Evolutionary conservation across 2,329 filamentous ascomycete genomes (phyloP).

Genomic region (Metarhizium humberi): DNA sequence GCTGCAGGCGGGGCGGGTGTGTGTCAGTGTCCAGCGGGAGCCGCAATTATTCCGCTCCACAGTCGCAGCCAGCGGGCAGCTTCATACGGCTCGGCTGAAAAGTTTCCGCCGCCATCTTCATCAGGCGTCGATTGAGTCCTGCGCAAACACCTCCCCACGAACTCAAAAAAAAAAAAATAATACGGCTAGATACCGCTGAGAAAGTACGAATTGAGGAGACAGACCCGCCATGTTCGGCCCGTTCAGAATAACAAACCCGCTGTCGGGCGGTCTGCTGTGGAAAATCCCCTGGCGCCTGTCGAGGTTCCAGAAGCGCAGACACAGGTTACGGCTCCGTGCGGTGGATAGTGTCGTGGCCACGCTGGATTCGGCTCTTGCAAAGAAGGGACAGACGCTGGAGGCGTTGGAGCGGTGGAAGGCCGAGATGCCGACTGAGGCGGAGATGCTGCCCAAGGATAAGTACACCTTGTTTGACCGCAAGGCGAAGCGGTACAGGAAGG

Average conservation of each 20-base stretch:
- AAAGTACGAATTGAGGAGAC: too few relatives aligned
- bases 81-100: background rate
- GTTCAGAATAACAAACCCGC: constrained; percentile 68
- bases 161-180: too few relatives aligned
- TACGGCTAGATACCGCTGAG: too few relatives aligned
- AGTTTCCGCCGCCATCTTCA: background rate
- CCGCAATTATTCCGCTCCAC: constrained; percentile 5
- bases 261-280: constrained; percentile 80
- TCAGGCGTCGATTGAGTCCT: too few relatives aligned
- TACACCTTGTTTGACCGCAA: constrained; percentile 98
- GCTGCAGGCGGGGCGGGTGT: too few relatives aligned
- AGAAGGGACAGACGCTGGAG: constrained; percentile 63
- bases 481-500: constrained; percentile 91
- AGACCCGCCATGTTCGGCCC: constrained; percentile 63
- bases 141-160: too few relatives aligned
- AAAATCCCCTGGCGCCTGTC: constrained; percentile 97
- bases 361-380: constrained; percentile 67
- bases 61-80: background rate
- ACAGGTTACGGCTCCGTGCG: constrained; percentile 70
- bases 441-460: constrained; percentile 95
- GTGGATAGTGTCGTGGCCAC: constrained; percentile 85
- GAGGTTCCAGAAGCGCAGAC: constrained; percentile 78
- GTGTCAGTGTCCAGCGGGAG: background rate
- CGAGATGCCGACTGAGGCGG: constrained; percentile 90
- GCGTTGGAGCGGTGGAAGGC: constrained; percentile 83